Evolutionary conservation across 768 basidiomycete species (phyloP), one percentile per base, ranked within the genome.

Genomic region (Trametes meyenii): DNA sequence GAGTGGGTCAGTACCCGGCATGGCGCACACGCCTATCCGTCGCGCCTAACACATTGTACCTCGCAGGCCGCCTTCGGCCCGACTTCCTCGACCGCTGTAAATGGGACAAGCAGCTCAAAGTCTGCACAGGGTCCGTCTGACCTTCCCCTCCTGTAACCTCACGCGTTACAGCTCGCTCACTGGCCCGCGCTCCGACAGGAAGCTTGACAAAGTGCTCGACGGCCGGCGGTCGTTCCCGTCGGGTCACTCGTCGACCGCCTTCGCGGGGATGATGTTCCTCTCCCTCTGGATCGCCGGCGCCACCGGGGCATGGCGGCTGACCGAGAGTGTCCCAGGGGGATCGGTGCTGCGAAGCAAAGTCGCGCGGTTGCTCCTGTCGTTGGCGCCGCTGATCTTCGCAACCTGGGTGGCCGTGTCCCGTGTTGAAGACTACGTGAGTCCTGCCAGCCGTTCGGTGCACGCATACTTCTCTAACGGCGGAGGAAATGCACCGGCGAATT

Each of bases 171-270:
- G 8, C 1, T 17, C 29, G 5, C 29, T 61, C 42, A 61, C 39
- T 11, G 2, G 42, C 23, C 43, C 33, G 33, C 21, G 10, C 2
- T 13, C 26, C 44, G 23, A 24, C 50, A 77, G 77, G 16, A 63
- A 82, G 36, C 54, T 69, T 19, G 65, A 75, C 5, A 58, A 69
- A 12, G 67, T 88, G 26, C 48, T 77, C 14, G 80, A 83, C 56
- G 86, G 85, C 14, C 75, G 85, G 36, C 77, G 79, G 56, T 88
- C 86, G 0, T 89, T 89, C 67, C 87, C 87, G 7, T 87, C 86
- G 12, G 87, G 87, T 6, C 87, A 89, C 69, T 86, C 87, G 1
- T 85, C 86, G 1, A 82, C 83, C 12, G 87, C 82, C 8, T 88
- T 85, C 67, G 77, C 83, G 2, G 86, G 86, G 33, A 87, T 88